These are phyloP conservation scores for Plantago rigida DNA, from an alignment of 305 asterid species.

Conservation along the genomic window DNA sequence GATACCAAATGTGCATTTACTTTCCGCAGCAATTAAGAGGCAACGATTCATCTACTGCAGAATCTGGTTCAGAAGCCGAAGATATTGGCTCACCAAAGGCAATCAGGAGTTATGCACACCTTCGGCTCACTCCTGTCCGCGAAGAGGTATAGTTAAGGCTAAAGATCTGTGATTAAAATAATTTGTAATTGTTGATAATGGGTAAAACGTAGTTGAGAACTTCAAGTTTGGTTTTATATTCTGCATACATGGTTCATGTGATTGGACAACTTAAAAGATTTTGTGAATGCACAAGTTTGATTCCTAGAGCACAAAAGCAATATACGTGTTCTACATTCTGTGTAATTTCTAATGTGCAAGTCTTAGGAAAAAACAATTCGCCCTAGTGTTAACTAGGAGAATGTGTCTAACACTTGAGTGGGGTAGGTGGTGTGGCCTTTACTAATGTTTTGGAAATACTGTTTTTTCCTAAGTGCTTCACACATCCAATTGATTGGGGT, in stretches of 20 bases:
- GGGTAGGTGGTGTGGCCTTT: too few species aligned
- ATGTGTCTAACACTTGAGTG: too few species aligned
- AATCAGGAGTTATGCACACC: conserved; percentile 65
- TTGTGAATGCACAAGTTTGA: too few species aligned
- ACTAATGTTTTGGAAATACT: too few species aligned
- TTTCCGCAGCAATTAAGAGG: conserved; percentile 56
- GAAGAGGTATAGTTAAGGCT: conserved; percentile 64
- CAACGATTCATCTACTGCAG: conserved; percentile 91
- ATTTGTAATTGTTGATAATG: neutral
- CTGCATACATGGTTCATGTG: neutral
- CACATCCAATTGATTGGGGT: too few species aligned
- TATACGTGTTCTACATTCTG: neutral
- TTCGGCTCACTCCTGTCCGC: conserved; percentile 89
- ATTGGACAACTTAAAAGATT: neutral
- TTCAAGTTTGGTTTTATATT: conserved; percentile 20
- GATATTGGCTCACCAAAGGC: conserved; percentile 90
- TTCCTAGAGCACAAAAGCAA: neutral
- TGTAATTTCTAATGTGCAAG: too few species aligned
- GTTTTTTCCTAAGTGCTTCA: too few species aligned
- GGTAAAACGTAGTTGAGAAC: neutral
- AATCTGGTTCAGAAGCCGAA: conserved; percentile 99
- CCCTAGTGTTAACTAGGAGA: too few species aligned
- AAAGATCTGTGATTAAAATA: conserved; percentile 14
- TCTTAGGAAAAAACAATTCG: too few species aligned
- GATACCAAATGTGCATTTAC: conserved; percentile 17